Conservation (phyloP, 345 rosid species). For the Camelina neglecta region DNA sequence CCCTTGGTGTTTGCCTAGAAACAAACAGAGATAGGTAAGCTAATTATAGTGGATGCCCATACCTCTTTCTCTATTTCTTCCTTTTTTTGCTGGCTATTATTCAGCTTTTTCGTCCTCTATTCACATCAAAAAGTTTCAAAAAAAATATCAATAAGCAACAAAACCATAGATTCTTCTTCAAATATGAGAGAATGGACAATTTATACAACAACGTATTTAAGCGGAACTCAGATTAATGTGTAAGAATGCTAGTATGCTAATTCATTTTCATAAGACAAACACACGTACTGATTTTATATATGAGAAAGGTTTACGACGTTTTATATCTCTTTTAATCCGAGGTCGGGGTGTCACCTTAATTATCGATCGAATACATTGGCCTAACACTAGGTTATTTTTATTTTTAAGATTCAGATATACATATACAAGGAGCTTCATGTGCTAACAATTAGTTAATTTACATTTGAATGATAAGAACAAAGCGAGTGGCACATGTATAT, state of each 20-base stretch:
- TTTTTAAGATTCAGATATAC: background rate
- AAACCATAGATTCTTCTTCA: conserved; percentile 4
- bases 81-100: conserved; percentile 65
- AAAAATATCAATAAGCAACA: background rate
- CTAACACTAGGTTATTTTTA: no score
- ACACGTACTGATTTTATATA: background rate
- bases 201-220: background rate
- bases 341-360: no score
- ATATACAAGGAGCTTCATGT: background rate
- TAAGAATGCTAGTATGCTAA: conserved; percentile 3
- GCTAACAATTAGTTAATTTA: background rate
- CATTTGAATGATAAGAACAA: background rate
- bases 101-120: conserved; percentile 71
- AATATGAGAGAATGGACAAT: background rate
- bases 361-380: no score
- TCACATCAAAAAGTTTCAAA: conserved; percentile 1
- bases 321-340: no score
- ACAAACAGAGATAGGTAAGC: conserved; percentile 33
- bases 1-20: conserved; percentile 36
- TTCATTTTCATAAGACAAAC: background rate
- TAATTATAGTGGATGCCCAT: conserved; percentile 32
- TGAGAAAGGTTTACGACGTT: no score
- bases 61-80: conserved; percentile 93
- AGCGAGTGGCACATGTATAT: background rate
- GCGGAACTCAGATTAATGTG: conserved; percentile 7